A percentile compares a stretch with the other conserved stretches of the same genome.
These are phyloP conservation scores for Podospora sp. DNA, from an alignment of 495 filamentous ascomycete species.

Conservation along the genomic window DNA sequence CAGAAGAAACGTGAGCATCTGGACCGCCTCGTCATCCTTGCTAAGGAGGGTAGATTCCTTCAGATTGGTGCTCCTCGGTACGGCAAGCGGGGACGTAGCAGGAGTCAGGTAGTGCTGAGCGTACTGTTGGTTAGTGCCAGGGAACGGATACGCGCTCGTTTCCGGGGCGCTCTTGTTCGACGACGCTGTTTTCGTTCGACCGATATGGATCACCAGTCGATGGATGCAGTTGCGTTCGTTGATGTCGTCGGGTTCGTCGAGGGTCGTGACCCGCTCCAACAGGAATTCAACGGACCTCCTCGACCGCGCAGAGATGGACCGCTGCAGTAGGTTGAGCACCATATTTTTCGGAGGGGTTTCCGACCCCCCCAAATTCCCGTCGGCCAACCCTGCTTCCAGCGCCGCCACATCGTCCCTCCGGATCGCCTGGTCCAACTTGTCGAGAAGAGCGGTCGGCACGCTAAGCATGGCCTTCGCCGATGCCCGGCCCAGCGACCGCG, in stretches of 20 bases:
- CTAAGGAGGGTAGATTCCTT: slow-evolving; percentile 62
- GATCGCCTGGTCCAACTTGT: slow-evolving; percentile 76
- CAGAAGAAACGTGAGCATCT: slow-evolving; percentile 73
- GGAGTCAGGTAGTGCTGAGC: slow-evolving; percentile 65
- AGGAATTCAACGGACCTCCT: slow-evolving; percentile 69
- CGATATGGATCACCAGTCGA: slow-evolving; percentile 85
- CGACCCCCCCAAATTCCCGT: slow-evolving; percentile 55
- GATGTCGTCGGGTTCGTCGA: slow-evolving; percentile 88
- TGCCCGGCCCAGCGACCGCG: slow-evolving; percentile 69
- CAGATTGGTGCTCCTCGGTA: slow-evolving; percentile 40
- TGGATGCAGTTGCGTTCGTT: slow-evolving; percentile 94
- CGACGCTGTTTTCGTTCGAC: slow-evolving; percentile 68
- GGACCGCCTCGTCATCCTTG: slow-evolving; percentile 72
- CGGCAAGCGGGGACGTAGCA: slow-evolving; percentile 64
- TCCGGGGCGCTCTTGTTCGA: slow-evolving; percentile 51
- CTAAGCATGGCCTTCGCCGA: slow-evolving; percentile 71
- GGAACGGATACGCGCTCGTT: slow-evolving; percentile 46
- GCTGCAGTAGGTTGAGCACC: slow-evolving; percentile 78
- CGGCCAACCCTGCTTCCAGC: slow-evolving; percentile 61
- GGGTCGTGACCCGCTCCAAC: slow-evolving; percentile 62
- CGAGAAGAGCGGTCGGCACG: slow-evolving; percentile 64
- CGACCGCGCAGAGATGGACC: slow-evolving; percentile 73
- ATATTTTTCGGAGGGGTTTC: slow-evolving; percentile 62
- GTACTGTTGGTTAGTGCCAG: slow-evolving; percentile 63
- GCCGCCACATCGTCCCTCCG: slow-evolving; percentile 68